phyloP scores from a whole-genome alignment of 2,329 filamentous ascomycete genomes.

The Penicillium carneum region DNA sequence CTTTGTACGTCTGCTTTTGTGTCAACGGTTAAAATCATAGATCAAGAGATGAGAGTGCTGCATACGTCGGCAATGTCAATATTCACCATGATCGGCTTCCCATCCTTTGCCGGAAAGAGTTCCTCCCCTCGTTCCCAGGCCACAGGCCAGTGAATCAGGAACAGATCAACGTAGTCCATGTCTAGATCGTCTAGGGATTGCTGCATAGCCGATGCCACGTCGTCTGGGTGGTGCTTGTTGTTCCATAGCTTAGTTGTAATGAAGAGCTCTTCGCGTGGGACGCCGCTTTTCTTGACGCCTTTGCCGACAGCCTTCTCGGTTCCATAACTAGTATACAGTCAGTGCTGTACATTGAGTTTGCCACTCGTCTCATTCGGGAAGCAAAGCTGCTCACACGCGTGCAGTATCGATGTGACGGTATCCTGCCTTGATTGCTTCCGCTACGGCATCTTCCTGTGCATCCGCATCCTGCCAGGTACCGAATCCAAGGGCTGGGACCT shows the following conservation, averaged over 20 bases:
- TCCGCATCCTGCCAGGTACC: slow-evolving; percentile 63
- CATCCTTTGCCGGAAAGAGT: slow-evolving; percentile 57
- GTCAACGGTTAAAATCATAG: not conserved
- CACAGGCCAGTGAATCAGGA: slow-evolving; percentile 72
- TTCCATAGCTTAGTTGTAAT: slow-evolving; percentile 74
- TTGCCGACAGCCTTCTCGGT: slow-evolving; percentile 72
- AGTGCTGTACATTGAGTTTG: not conserved
- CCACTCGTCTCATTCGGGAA: not conserved
- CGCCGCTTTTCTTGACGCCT: slow-evolving; percentile 68
- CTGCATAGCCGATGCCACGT: slow-evolving; percentile 67
- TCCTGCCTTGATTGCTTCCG: slow-evolving; percentile 58
- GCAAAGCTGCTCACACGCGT: slow-evolving; percentile 44
- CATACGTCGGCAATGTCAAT: slow-evolving; percentile 59
- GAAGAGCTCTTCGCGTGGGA: slow-evolving; percentile 71
- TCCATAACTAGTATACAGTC: slow-evolving; percentile 55
- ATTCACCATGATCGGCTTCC: slow-evolving; percentile 53
- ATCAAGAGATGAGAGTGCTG: not conserved
- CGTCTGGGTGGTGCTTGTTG: slow-evolving; percentile 66
- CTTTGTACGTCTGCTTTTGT: slow-evolving; percentile 56
- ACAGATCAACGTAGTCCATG: slow-evolving; percentile 73
- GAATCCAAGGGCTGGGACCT: slow-evolving; percentile 60
- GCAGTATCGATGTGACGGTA: slow-evolving; percentile 65
- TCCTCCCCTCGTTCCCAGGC: slow-evolving; percentile 60
- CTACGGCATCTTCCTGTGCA: slow-evolving; percentile 59
- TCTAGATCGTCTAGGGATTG: slow-evolving; percentile 68